Base-by-base conservation (phyloP, 208 protist genomes). In the Crithidia brevicula region DNA sequence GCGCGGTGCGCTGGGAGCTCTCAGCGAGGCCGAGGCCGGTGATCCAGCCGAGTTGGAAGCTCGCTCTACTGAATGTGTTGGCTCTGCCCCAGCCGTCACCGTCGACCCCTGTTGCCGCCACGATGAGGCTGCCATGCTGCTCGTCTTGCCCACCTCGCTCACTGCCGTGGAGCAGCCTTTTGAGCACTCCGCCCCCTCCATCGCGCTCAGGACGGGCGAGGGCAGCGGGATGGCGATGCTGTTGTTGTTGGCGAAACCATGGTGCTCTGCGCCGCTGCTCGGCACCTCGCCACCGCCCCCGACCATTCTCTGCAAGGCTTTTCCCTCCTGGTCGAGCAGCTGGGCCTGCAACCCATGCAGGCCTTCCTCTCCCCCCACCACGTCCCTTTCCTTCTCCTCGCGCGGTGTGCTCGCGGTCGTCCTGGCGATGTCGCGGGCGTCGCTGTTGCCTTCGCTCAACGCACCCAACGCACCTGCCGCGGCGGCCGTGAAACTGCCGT, bases 171-270 rank as follows among this genome's bases (percentile, higher is more conserved):
- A n/a, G n/a, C n/a, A n/a, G n/a, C n/a, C n/a, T n/a, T n/a, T n/a
- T n/a, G n/a, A n/a, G n/a, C n/a, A n/a, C n/a, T n/a, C n/a, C n/a
- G n/a, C n/a, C n/a, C n/a, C 42, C 42, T 1, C 18, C 42, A 47
- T n/a, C 13, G 6, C 36, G 36, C 20, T 46, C 36, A 28, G 1
- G 16, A n/a, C 23, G 20, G 43, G 8, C 27, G 58, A 63, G 28
- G 43, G 58, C 23, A 63, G 58, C 9, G 58, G 58, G 11, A 54
- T 56, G 47, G 59, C 30, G 33, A 66, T 54, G 59, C 59, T 66
- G 59, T 36, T 50, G 46, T 30, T 66, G 20, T 18, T 52, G 47
- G 16, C n/a, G n/a, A n/a, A n/a, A n/a, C n/a, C n/a, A n/a, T 23
- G 43, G 13, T 49, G 43, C 43, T 18, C 13, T 49, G 43, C 11